Percentiles rank a stretch among this genome's conserved stretches.
Conservation (phyloP, 768 basidiomycete species). For the Macrocybe gigantea region DNA sequence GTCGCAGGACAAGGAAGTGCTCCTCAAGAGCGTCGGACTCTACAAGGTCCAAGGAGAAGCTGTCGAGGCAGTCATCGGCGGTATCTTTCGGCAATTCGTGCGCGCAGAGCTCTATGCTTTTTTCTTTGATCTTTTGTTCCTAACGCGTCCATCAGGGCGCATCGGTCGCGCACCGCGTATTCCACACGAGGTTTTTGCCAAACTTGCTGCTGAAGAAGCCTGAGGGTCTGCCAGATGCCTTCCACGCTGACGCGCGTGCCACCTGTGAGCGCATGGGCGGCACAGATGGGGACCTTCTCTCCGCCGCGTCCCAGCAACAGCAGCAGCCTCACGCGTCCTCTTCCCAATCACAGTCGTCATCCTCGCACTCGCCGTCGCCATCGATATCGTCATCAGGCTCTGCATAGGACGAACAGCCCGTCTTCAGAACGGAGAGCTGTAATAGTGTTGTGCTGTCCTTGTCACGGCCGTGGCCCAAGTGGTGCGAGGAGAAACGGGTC, state of each 20-base stretch:
- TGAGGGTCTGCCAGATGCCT: conserved; percentile 38
- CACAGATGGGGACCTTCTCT: conserved; percentile 24
- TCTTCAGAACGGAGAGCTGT: too few relatives aligned
- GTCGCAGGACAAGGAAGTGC: conserved; percentile 21
- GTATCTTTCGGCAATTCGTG: conserved; percentile 77
- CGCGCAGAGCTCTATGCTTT: conserved; percentile 19
- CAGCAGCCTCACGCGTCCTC: background rate
- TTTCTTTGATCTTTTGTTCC: conserved; percentile 3
- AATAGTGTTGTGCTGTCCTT: too few relatives aligned
- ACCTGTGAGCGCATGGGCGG: conserved; percentile 49
- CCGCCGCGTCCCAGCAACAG: background rate
- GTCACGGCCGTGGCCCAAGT: too few relatives aligned
- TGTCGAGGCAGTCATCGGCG: conserved; percentile 72
- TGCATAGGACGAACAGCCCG: too few relatives aligned
- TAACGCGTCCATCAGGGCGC: conserved; percentile 30
- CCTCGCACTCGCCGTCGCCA: background rate
- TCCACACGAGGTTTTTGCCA: conserved; percentile 45
- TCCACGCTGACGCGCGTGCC: conserved; percentile 41
- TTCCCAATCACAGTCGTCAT: background rate
- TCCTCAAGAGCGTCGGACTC: conserved; percentile 55
- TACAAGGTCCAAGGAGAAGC: conserved; percentile 76
- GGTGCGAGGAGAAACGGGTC: too few relatives aligned
- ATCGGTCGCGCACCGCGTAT: conserved; percentile 40
- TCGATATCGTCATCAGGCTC: too few relatives aligned
- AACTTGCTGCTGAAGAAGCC: conserved; percentile 23